Conservation (phyloP, 2,329 filamentous ascomycete species). For the Davidsoniella eucalypti region DNA sequence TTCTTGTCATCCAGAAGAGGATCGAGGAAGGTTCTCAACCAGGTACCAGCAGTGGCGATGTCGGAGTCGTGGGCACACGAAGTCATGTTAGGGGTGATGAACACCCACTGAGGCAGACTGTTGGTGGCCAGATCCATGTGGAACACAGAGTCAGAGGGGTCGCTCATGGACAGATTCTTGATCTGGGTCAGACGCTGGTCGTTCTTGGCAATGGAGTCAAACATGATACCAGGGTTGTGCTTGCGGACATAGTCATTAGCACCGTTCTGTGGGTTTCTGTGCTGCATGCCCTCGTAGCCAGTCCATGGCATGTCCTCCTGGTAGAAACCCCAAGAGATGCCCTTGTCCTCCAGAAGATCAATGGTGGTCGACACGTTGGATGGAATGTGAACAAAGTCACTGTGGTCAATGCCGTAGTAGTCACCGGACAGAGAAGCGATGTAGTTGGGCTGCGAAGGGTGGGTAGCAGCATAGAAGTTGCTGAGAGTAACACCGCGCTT, state of each 20-base stretch:
- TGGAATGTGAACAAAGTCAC: constrained; percentile 44
- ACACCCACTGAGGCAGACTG: constrained; percentile 54
- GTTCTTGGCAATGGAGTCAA: constrained; percentile 44
- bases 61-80: constrained; percentile 60
- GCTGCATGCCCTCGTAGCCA: constrained; percentile 51
- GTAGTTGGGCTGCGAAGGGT: constrained; percentile 66
- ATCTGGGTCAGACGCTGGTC: constrained; percentile 46
- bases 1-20: constrained; percentile 51
- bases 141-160: constrained; percentile 37
- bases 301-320: constrained; percentile 63
- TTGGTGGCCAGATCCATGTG: constrained; percentile 46
- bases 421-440: constrained; percentile 51
- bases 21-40: constrained; percentile 50
- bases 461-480: constrained; percentile 43
- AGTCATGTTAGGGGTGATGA: constrained; percentile 61
- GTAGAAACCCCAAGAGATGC: constrained; percentile 55
- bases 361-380: constrained; percentile 49
- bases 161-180: constrained; percentile 46
- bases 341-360: constrained; percentile 50
- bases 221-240: constrained; percentile 54
- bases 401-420: constrained; percentile 57
- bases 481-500: constrained; percentile 19
- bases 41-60: constrained; percentile 50
- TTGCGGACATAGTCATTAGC: constrained; percentile 69
- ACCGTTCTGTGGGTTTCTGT: constrained; percentile 46